These are phyloP conservation scores for Trichoderma sp. DNA, from an alignment of 2,329 filamentous ascomycete genomes.

Conservation along the genomic window DNA sequence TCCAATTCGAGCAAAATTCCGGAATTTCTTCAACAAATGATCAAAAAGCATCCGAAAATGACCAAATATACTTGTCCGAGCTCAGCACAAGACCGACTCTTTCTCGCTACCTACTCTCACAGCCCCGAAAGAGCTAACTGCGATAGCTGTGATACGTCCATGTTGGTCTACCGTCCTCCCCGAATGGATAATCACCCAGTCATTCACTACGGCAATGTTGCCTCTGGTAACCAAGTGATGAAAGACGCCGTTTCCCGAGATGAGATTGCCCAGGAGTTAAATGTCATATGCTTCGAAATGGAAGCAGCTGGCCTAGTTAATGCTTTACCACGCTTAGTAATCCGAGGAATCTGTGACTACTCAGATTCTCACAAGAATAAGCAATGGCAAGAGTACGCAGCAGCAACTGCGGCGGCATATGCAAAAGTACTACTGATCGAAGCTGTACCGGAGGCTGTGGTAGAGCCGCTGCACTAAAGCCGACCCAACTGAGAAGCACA, in stretches of 20 bases:
- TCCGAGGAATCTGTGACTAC: conserved; percentile 20
- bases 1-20: neutral
- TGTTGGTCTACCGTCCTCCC: neutral
- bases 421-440: conserved; percentile 1
- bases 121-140: neutral
- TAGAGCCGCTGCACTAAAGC: too few species aligned
- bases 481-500: too few species aligned
- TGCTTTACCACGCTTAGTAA: neutral
- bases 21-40: neutral
- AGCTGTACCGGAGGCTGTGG: neutral
- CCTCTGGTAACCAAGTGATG: conserved; percentile 17
- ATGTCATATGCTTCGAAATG: conserved; percentile 19
- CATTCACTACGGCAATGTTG: conserved; percentile 11
- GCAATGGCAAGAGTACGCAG: conserved; percentile 18
- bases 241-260: conserved; percentile 1
- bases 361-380: conserved; percentile 19
- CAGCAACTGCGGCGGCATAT: conserved; percentile 6
- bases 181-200: neutral
- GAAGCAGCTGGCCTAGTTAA: conserved; percentile 15
- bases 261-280: neutral
- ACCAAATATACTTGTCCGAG: neutral
- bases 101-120: neutral
- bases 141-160: neutral
- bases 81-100: neutral
- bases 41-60: neutral